Conservation (phyloP, 108 stramenopile species). For the Phaeodactylum tricornutum region DNA sequence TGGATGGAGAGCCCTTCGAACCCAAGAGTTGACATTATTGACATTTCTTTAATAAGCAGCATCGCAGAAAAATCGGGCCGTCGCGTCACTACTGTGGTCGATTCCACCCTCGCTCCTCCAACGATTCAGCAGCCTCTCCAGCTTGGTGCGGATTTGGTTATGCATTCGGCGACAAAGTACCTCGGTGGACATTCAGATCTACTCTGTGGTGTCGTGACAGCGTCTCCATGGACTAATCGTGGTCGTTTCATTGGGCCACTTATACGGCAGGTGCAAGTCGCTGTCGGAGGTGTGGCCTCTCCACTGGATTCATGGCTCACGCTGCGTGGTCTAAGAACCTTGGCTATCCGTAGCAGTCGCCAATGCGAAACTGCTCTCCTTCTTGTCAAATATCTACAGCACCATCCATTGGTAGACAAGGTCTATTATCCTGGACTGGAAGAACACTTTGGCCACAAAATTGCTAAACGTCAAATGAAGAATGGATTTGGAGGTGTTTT, state of each 20-base stretch:
- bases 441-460: conserved; percentile 76
- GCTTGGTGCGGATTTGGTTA: conserved; percentile 65
- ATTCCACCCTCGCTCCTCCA: conserved; percentile 82
- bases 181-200: conserved; percentile 88
- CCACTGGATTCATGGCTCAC: conserved; percentile 81
- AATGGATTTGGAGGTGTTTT: conserved; percentile 77
- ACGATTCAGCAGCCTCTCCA: conserved; percentile 56
- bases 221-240: conserved; percentile 38
- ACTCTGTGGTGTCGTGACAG: conserved; percentile 56
- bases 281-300: conserved; percentile 66
- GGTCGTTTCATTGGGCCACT: conserved; percentile 30
- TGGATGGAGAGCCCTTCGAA: conserved; percentile 93
- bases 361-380: conserved; percentile 53
- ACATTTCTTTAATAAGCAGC: conserved; percentile 47
- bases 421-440: conserved; percentile 88
- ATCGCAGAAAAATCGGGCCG: conserved; percentile 5
- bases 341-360: conserved; percentile 63
- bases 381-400: conserved; percentile 41
- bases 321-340: conserved; percentile 74
- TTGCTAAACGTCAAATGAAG: conserved; percentile 62
- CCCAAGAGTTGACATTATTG: conserved; percentile 67
- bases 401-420: conserved; percentile 18
- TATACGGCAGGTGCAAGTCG: conserved; percentile 34
- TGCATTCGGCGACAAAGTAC: conserved; percentile 86
- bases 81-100: conserved; percentile 35